phyloP scores from a whole-genome alignment of 2,329 filamentous ascomycete species.

The Metarhizium humberi region DNA sequence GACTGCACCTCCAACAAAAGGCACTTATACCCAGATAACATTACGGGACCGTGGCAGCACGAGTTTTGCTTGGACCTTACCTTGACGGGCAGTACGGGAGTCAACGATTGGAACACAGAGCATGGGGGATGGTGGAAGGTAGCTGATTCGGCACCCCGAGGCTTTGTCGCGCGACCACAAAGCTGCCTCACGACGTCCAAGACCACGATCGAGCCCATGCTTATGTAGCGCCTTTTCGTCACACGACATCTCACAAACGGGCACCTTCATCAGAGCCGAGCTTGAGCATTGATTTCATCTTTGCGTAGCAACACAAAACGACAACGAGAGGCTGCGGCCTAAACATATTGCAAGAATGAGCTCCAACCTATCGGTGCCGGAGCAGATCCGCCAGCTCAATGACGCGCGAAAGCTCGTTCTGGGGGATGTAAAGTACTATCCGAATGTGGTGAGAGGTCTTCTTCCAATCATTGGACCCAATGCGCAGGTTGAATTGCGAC shows the following conservation, averaged over 20 bases:
- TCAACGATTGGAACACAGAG: not conserved
- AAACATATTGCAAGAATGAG: conserved; percentile 36
- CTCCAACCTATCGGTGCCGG: conserved; percentile 49
- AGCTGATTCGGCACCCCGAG: not conserved
- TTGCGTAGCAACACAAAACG: not conserved
- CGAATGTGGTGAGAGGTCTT: conserved; percentile 83
- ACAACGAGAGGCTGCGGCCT: not conserved
- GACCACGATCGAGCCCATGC: conserved; percentile 1
- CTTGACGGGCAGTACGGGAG: no score
- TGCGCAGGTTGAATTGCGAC: conserved; percentile 68
- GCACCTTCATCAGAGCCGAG: not conserved
- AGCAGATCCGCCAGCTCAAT: conserved; percentile 81
- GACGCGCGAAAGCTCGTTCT: conserved; percentile 85
- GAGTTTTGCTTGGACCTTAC: not conserved
- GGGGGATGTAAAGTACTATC: conserved; percentile 78
- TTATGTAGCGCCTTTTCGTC: not conserved
- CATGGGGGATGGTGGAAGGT: conserved; percentile 3
- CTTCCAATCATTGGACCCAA: conserved; percentile 78
- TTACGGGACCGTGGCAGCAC: not conserved
- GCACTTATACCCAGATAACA: not conserved
- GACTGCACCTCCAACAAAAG: not conserved
- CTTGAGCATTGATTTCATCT: not conserved
- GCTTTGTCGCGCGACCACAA: conserved; percentile 1
- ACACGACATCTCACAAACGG: conserved; percentile 1
- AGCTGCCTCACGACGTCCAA: not conserved